A percentile compares a stretch with the other conserved stretches of the same genome.
phyloP scores from a whole-genome alignment of 768 basidiomycete species.

The Collybia nuda region DNA sequence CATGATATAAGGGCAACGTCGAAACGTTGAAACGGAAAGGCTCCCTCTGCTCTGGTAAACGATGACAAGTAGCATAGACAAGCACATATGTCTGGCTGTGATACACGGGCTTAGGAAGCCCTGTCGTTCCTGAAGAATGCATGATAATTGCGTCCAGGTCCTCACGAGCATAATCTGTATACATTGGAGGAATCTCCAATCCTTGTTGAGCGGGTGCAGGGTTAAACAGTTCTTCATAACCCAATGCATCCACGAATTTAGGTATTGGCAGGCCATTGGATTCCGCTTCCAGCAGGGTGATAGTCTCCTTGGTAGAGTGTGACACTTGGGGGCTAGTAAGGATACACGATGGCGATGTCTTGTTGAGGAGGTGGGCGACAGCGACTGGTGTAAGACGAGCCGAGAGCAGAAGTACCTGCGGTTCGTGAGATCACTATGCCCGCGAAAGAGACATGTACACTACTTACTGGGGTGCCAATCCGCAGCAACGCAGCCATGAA shows the following conservation, averaged over 20 bases:
- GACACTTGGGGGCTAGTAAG: slow-evolving; percentile 29
- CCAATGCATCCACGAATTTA: slow-evolving; percentile 21
- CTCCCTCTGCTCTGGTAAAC: slow-evolving; percentile 27
- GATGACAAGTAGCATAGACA: slow-evolving; percentile 32
- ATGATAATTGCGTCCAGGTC: slow-evolving; percentile 42
- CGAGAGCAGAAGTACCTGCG: slow-evolving; percentile 33
- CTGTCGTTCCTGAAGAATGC: slow-evolving; percentile 52
- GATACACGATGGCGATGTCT: slow-evolving; percentile 26
- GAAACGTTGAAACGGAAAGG: slow-evolving; percentile 31
- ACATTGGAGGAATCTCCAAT: slow-evolving; percentile 24
- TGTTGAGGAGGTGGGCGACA: slow-evolving; percentile 31
- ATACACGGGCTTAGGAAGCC: slow-evolving; percentile 46
- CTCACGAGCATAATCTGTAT: slow-evolving; percentile 16
- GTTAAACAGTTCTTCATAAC: slow-evolving; percentile 27
- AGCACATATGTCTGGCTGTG: slow-evolving; percentile 33
- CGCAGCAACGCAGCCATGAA: slow-evolving; percentile 34
- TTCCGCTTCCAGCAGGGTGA: slow-evolving; percentile 15
- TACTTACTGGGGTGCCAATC: slow-evolving; percentile 34
- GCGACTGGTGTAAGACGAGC: slow-evolving; percentile 34
- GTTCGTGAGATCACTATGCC: background rate
- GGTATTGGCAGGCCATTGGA: slow-evolving; percentile 10
- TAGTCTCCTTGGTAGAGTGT: slow-evolving; percentile 28
- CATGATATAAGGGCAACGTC: slow-evolving; percentile 38
- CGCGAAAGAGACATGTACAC: background rate
- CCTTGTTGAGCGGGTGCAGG: slow-evolving; percentile 11